Evolutionary conservation across 257 asterid genomes (phyloP), one percentile per base, ranked within the genome.

Genomic region (Jacaranda copaia): DNA sequence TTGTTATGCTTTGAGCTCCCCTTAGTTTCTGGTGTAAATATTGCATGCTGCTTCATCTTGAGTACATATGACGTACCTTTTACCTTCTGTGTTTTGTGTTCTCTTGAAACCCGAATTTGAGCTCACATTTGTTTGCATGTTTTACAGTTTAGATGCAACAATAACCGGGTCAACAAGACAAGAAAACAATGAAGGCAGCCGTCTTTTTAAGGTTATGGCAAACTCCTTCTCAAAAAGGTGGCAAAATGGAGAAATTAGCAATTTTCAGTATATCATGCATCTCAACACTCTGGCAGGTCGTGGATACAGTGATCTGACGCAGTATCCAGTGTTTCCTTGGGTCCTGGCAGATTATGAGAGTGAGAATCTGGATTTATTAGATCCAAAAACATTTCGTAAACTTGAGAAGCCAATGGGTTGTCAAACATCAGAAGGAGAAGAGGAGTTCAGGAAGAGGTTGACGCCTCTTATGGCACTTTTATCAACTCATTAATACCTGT

Each of bases 171-270:
- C 97, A 77, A 81, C 88, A 18, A 96, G 91, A 86, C 98, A 89
- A 84, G 99, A 96, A 73, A 81, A 87, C 91, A 93, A 81, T 72
- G 99, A 96, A 80, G 97, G 99, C 72, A 91, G 99, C 73, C 99
- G 99, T 74, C 93, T 96, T 74, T 96, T 96, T 82, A 96, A 96
- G 87, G 91, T 93, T 84, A 87, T 92, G 97, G 97, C 98, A 3
- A 96, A 85, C 77, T 93, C 99, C 67, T 93, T 96, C 70, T 96
- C 99, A 74, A 96, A 93, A 87, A 89, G 99, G 87, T 96, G 99
- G 99, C 99, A 96, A 88, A 93, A 90, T 89, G 99, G 99, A 79
- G 99, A 96, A 85, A 96, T 96, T 68, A 93, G 98, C 93, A 96
- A 96, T 84, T 96, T 96, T 81, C 99, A 96, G 88, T 96, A 96